These are phyloP conservation scores for Collybiopsis luxurians DNA, from an alignment of 768 basidiomycete species.

Conservation along the genomic window DNA sequence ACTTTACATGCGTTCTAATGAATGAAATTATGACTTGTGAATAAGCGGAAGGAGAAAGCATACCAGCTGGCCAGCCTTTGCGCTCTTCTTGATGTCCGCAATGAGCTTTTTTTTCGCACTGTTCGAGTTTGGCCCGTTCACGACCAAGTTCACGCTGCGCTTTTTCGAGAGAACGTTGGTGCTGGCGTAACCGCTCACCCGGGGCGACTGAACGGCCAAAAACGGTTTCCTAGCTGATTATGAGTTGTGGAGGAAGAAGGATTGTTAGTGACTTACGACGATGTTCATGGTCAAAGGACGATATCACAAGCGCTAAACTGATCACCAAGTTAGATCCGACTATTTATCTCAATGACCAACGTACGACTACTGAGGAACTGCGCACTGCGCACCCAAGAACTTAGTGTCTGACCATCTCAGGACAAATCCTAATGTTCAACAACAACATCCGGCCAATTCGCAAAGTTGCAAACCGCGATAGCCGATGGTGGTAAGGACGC, in stretches of 20 bases:
- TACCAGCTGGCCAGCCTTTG: conserved; percentile 94
- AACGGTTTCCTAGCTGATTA: conserved; percentile 72
- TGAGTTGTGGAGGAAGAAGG: background rate
- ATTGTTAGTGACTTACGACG: conserved; percentile 48
- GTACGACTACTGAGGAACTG: no score
- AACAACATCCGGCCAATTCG: no score
- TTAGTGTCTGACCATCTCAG: no score
- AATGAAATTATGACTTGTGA: conserved; percentile 16
- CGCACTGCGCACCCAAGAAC: no score
- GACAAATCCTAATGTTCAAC: no score
- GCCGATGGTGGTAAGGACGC: no score
- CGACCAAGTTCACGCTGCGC: conserved; percentile 98
- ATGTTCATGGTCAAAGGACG: conserved; percentile 62
- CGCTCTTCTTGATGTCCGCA: conserved; percentile 93
- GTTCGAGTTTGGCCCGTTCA: conserved; percentile 91
- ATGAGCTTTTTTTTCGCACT: conserved; percentile 97
- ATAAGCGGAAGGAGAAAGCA: conserved; percentile 16
- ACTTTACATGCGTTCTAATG: conserved; percentile 95
- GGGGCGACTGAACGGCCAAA: conserved; percentile 95
- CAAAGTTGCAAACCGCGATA: no score
- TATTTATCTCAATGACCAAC: no score
- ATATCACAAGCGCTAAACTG: no score
- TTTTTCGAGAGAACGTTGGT: conserved; percentile 93
- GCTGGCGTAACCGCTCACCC: conserved; percentile 93
- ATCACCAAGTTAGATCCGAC: no score